Evolutionary conservation across 2,329 filamentous ascomycete genomes (phyloP), one percentile per base, ranked within the genome.

Genomic region (Clonostachys chloroleuca): DNA sequence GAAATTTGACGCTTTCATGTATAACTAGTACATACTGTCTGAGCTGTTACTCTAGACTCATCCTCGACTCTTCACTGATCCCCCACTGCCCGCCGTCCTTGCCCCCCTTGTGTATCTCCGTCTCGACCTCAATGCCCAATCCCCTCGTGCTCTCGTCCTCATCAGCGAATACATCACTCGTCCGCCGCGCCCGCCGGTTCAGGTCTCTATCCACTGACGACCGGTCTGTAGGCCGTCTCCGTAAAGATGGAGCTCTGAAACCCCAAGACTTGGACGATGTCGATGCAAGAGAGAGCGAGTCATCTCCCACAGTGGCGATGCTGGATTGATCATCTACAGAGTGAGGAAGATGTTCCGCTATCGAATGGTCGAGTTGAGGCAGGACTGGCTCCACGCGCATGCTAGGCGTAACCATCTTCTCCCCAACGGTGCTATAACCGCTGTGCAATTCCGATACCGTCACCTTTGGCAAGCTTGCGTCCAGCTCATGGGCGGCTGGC

Each of bases 51-150:
- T 92, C 89, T 54, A 95, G 69, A 34, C 83, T 86, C 87, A 95
- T 94, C 58, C 86, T 77, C 20, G 87, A 83, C 59, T 95, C 90
- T 61, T 96, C 91, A 2, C 88, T 87, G 44, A 95, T 78, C 1
- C 89, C 88, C 84, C 90, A 91, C 57, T 81, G 79, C 4, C 66
- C 78, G 54, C 70, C 83, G 54, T 78, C 81, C 58, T 68, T 71
- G 53, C 74, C 66, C 52, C 75, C 61, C 54, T 74, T 72, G 64
- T 82, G 71, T 57, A 80, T 66, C 63, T 78, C 70, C 43, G 81
- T 60, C 47, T 77, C 73, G 5, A 78, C 61, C 47, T 70, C 67
- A 24, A 72, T 56, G 24, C 69, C 68, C 42, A 78, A 57, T 35
- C 63, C 56, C 35, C 64, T 64, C 17, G 66, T 63, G 34, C 66